Conservation (phyloP, 441 rosid species). For the Lepidium campestre region DNA sequence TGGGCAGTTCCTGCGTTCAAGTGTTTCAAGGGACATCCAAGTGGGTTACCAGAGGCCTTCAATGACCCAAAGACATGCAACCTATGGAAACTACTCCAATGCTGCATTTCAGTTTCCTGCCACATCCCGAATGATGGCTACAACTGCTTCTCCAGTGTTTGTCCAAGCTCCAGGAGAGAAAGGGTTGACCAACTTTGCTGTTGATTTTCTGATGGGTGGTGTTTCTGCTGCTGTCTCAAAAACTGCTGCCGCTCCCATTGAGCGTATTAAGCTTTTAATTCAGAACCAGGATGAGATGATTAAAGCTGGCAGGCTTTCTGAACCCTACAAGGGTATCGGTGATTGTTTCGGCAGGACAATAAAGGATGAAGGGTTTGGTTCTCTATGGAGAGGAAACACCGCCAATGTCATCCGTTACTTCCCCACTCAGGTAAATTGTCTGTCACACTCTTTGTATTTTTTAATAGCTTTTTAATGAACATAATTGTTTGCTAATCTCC, state of each 20-base stretch:
- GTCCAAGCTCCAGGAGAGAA: slow-evolving; percentile 54
- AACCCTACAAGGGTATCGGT: slow-evolving; percentile 62
- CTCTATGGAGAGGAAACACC: slow-evolving; percentile 67
- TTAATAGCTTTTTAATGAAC: not conserved
- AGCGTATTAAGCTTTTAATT: slow-evolving; percentile 60
- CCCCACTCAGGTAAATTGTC: slow-evolving; percentile 48
- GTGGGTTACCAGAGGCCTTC: slow-evolving; percentile 40
- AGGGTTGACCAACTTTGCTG: slow-evolving; percentile 40
- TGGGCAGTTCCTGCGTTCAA: slow-evolving; percentile 45
- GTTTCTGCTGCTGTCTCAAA: slow-evolving; percentile 66
- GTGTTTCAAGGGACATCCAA: slow-evolving; percentile 35
- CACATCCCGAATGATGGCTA: slow-evolving; percentile 20
- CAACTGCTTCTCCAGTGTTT: slow-evolving; percentile 38
- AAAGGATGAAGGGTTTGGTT: slow-evolving; percentile 38
- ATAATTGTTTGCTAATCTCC: not conserved
- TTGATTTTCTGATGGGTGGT: slow-evolving; percentile 62
- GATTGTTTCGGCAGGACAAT: slow-evolving; percentile 51
- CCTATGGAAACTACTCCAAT: slow-evolving; percentile 45
- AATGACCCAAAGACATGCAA: slow-evolving; percentile 31
- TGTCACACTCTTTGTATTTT: not conserved
- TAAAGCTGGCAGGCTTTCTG: slow-evolving; percentile 47
- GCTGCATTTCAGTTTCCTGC: slow-evolving; percentile 41
- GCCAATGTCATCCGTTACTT: slow-evolving; percentile 66
- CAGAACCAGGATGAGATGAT: slow-evolving; percentile 69
- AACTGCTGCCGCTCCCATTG: slow-evolving; percentile 64